phyloP scores from a whole-genome alignment of 2,329 filamentous ascomycete genomes.

The Colletotrichum echinochloae region DNA sequence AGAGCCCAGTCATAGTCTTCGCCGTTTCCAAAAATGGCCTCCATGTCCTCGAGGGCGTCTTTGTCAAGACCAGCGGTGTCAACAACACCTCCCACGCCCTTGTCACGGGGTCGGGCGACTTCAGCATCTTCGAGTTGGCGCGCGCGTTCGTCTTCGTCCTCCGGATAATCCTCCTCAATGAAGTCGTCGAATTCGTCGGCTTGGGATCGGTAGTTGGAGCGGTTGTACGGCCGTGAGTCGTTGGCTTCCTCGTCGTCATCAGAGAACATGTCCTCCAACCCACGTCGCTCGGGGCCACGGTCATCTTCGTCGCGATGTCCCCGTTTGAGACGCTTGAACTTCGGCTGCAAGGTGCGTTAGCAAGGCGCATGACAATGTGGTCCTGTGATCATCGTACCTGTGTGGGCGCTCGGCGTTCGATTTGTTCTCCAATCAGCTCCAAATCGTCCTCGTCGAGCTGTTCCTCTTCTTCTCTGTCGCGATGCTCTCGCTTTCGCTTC shows the following conservation, averaged over 20 bases:
- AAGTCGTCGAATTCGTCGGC: constrained; percentile 93
- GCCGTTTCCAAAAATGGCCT: constrained; percentile 88
- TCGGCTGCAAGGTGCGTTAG: constrained; percentile 68
- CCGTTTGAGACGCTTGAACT: constrained; percentile 96
- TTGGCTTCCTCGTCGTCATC: constrained; percentile 87
- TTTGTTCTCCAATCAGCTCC: constrained; percentile 89
- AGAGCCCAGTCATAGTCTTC: constrained; percentile 97
- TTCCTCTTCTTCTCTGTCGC: constrained; percentile 85
- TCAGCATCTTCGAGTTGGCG: constrained; percentile 87
- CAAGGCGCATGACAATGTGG: background rate
- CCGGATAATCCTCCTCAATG: constrained; percentile 95
- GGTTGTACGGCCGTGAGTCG: constrained; percentile 64
- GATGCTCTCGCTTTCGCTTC: constrained; percentile 80
- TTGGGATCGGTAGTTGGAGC: constrained; percentile 67
- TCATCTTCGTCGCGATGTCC: constrained; percentile 83
- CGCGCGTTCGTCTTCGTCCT: constrained; percentile 83
- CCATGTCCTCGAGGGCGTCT: constrained; percentile 94
- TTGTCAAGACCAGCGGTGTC: constrained; percentile 90
- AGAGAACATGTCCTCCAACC: constrained; percentile 92
- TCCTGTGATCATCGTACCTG: constrained; percentile 69
- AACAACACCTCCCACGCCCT: constrained; percentile 75
- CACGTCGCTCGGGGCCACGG: constrained; percentile 72
- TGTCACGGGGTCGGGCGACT: constrained; percentile 83
- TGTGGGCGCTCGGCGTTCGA: constrained; percentile 74
- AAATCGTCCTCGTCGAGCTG: constrained; percentile 96